A percentile compares a stretch with the other conserved stretches of the same genome.
phyloP scores from a whole-genome alignment of 768 basidiomycete species.

The Macrocybe gigantea region DNA sequence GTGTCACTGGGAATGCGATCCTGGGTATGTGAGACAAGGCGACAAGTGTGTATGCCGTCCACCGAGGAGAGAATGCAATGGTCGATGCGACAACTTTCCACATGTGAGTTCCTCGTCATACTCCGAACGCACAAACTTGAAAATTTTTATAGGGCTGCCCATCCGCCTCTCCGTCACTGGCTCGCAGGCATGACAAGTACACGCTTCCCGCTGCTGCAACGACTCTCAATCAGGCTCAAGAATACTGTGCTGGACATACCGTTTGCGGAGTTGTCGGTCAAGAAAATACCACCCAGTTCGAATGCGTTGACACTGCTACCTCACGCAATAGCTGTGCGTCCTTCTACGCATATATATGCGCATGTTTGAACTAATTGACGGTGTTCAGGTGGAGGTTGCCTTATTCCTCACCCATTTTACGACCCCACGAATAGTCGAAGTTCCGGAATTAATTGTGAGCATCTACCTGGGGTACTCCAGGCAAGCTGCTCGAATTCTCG shows the following conservation, averaged over 20 bases:
- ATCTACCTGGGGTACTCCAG: conserved; percentile 8
- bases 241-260: conserved; percentile 10
- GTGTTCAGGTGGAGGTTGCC: conserved; percentile 12
- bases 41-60: conserved; percentile 7
- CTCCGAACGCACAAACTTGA: not conserved
- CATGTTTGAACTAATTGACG: not conserved
- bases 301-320: conserved; percentile 11
- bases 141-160: conserved; percentile 7
- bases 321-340: conserved; percentile 11
- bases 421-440: conserved; percentile 13
- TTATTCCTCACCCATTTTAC: conserved; percentile 11
- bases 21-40: conserved; percentile 8
- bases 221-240: conserved; percentile 11
- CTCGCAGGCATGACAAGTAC: conserved; percentile 3
- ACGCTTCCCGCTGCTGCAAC: conserved; percentile 3
- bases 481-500: conserved; percentile 4
- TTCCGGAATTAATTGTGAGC: conserved; percentile 17
- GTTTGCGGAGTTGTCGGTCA: conserved; percentile 13
- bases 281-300: conserved; percentile 7
- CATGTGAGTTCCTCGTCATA: conserved; percentile 1
- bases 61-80: conserved; percentile 9
- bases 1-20: conserved; percentile 8
- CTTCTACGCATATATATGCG: not conserved
- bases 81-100: conserved; percentile 9
- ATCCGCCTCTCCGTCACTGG: conserved; percentile 7